Evolutionary conservation across 305 asterid species (phyloP), one percentile per base, ranked within the genome.

Genomic region (Solanum hybrid): DNA sequence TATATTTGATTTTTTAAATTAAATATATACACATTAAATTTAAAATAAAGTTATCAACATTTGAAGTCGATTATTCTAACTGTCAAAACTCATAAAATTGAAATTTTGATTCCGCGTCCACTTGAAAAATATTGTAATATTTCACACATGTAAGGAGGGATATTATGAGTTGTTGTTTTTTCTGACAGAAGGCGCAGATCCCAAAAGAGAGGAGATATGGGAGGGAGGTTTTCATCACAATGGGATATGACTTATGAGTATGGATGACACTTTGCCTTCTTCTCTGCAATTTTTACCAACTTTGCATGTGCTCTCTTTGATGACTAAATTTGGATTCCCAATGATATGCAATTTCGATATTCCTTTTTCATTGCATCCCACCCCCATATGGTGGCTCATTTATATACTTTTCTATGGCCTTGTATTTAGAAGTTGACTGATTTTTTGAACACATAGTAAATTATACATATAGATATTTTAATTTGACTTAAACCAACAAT

Each of bases 171-270:
- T 83, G 87, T 26, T 81, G 6, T 22, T 5, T 51, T 24, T 7
- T 14, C 51, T 78, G 87, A 37, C 40, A 51, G 40, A 51, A 1
- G 40, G 74, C 87, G 87, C 87, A 84, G 42, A 84, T 84, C 87
- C 87, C 87, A 46, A 84, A 46, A 84, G 24, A 46, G 7, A 84
- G 74, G 74, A 84, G 87, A 84, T 84, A 46, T 84, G 87, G 87
- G 74, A 84, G 29, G 74, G 51, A 84, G 87, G 40, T 84, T 84
- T 83, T 83, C 73, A 46, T 28, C 39, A 82, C 16, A 8, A 82
- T 28, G 69, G 61, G 8, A 74, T 81, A 40, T 39, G 35, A 33
- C 40, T 9, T 37, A 37, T 37, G 69, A 40, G 71, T 82, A 28
- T 83, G 87, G 87, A 26, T 46, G 39, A 28, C 73, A 39, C 13